These are phyloP conservation scores for Alternaria consortialis DNA, from an alignment of 2,329 filamentous ascomycete species.

Conservation along the genomic window DNA sequence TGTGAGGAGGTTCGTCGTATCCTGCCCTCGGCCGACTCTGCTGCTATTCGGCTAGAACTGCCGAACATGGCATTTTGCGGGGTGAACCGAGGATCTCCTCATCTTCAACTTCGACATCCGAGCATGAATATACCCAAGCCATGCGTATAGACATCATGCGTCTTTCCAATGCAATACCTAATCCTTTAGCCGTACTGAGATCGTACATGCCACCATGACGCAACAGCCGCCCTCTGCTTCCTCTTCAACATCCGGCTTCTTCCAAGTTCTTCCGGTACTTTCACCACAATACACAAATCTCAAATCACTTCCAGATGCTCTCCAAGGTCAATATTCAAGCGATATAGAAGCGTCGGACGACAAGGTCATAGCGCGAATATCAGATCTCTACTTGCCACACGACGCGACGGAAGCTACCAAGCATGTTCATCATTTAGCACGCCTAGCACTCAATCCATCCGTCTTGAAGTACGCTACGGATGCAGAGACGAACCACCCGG, in stretches of 20 bases:
- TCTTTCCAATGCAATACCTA: not conserved
- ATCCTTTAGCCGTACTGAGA: not conserved
- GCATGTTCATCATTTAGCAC: conserved; percentile 32
- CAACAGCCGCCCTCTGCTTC: conserved; percentile 21
- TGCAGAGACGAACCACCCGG: conserved; percentile 71
- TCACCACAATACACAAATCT: conserved; percentile 38
- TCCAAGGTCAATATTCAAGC: not conserved
- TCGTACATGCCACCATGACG: conserved; percentile 30
- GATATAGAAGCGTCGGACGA: conserved; percentile 28
- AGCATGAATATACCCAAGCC: not conserved
- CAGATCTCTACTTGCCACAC: conserved; percentile 35
- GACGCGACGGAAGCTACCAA: conserved; percentile 19
- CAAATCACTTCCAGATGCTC: not conserved
- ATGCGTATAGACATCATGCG: not conserved
- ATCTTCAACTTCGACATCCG: not conserved
- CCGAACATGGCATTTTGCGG: not conserved
- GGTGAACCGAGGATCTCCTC: not conserved
- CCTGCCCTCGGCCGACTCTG: not conserved
- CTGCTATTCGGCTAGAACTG: not conserved
- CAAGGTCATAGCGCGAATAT: conserved; percentile 30
- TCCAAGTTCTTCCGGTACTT: conserved; percentile 37
- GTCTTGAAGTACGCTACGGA: conserved; percentile 60
- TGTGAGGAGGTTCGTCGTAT: not conserved
- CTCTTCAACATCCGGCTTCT: conserved; percentile 44
- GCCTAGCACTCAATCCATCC: conserved; percentile 28